Conservation (phyloP, 305 asterid species). For the Vinca major region DNA sequence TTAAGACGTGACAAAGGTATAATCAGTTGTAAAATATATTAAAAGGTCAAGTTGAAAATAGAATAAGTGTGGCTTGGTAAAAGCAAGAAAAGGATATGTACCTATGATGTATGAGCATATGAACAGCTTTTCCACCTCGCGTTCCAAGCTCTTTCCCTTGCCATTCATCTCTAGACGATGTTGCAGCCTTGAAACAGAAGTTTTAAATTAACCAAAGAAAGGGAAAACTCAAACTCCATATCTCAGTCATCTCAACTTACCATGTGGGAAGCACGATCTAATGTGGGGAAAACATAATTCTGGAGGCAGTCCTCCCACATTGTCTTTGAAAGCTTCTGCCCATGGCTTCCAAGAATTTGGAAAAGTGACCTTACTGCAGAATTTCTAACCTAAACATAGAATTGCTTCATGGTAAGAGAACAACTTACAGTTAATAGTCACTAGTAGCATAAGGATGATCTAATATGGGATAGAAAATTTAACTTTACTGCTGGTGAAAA, state of each 20-base stretch:
- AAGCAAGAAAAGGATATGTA: constrained; percentile 24
- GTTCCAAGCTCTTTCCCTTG: constrained; percentile 98
- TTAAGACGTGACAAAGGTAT: constrained; percentile 5
- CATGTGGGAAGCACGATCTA: constrained; percentile 88
- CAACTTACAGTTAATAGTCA: constrained; percentile 13
- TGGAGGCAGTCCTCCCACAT: constrained; percentile 96
- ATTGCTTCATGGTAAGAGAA: constrained; percentile 20
- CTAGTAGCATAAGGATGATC: constrained; percentile 2
- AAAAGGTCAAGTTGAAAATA: constrained; percentile 10
- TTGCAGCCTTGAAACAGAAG: constrained; percentile 60
- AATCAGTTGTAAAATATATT: constrained; percentile 2
- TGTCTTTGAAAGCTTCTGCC: constrained; percentile 79
- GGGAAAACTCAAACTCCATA: constrained; percentile 8
- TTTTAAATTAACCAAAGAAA: constrained; percentile 24
- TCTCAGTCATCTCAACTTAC: constrained; percentile 32
- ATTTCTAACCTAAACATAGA: constrained; percentile 70
- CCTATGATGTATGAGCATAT: constrained; percentile 99
- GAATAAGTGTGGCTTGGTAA: constrained; percentile 1
- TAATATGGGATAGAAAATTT: not conserved
- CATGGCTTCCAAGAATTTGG: constrained; percentile 97
- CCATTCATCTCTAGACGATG: constrained; percentile 97
- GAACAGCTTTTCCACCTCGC: constrained; percentile 93
- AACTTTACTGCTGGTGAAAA: not conserved
- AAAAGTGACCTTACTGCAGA: constrained; percentile 93
- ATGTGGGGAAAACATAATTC: constrained; percentile 81